These are phyloP conservation scores for Hylodesmum podocarpum DNA, from an alignment of 306 rosid species.

Conservation along the genomic window DNA sequence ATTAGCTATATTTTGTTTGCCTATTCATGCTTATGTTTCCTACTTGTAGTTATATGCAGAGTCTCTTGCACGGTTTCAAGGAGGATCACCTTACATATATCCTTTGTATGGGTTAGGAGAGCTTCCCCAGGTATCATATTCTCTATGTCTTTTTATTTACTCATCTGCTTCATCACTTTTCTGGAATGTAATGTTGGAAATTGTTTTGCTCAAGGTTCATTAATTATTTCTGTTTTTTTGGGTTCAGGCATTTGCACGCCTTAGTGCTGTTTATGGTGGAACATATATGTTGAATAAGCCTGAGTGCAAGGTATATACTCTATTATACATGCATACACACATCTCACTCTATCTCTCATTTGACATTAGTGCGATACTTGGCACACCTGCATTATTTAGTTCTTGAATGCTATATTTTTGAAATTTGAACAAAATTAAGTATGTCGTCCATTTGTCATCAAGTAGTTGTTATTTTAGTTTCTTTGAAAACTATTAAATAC, in stretches of 20 bases:
- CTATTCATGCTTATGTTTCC: conserved; percentile 20
- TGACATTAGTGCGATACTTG: neutral
- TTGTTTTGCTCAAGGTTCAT: conserved; percentile 11
- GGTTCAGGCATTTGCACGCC: conserved; percentile 93
- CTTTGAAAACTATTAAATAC: neutral
- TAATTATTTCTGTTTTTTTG: neutral
- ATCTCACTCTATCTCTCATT: neutral
- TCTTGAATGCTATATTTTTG: neutral
- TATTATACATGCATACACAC: neutral
- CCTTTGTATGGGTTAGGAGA: conserved; percentile 98
- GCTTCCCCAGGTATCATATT: conserved; percentile 86
- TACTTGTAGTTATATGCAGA: conserved; percentile 78
- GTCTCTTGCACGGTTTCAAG: conserved; percentile 96
- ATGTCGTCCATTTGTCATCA: neutral
- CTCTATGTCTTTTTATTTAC: neutral
- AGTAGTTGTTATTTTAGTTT: neutral
- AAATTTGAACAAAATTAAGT: neutral
- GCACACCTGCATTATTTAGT: neutral
- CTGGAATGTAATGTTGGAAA: neutral
- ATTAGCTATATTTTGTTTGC: conserved; percentile 12
- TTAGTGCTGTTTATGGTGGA: conserved; percentile 98
- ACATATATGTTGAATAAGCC: conserved; percentile 98
- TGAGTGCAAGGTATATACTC: conserved; percentile 79
- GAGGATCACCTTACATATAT: conserved; percentile 98
- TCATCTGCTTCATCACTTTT: conserved; percentile 6